phyloP scores from a whole-genome alignment of 1,139 yeast genomes.

The Taphrina flavorubra region DNA sequence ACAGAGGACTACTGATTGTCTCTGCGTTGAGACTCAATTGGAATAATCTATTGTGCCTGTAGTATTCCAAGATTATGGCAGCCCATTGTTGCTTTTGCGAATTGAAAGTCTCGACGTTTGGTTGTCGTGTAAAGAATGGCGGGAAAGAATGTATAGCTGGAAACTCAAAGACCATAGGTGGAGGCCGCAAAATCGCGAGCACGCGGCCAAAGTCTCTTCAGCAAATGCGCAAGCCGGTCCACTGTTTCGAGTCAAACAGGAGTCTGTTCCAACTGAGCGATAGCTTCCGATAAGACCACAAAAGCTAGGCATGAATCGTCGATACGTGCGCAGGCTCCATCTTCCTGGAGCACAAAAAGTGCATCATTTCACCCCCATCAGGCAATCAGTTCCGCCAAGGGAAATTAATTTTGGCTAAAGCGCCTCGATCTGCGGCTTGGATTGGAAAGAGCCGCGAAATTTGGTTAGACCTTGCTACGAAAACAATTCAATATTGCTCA shows the following conservation, averaged over 20 bases:
- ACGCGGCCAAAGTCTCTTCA: too few relatives aligned
- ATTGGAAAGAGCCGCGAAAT: too few relatives aligned
- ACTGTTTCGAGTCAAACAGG: too few relatives aligned
- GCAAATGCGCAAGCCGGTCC: too few relatives aligned
- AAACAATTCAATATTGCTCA: too few relatives aligned
- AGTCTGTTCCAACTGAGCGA: too few relatives aligned
- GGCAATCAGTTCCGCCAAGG: background rate
- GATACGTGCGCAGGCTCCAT: background rate
- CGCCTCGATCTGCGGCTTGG: constrained; percentile 6
- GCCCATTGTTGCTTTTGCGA: constrained; percentile 73
- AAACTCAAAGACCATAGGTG: constrained; percentile 10
- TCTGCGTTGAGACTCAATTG: constrained; percentile 53
- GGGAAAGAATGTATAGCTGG: constrained; percentile 76
- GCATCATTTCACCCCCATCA: background rate
- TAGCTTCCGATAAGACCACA: too few relatives aligned
- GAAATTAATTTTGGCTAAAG: background rate
- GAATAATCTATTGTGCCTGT: constrained; percentile 64
- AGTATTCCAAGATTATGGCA: constrained; percentile 62
- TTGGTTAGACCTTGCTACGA: too few relatives aligned
- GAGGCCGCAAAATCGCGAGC: background rate
- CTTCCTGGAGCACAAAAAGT: background rate
- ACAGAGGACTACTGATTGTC: constrained; percentile 51
- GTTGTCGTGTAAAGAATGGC: constrained; percentile 89
- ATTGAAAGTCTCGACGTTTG: constrained; percentile 75
- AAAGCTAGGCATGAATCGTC: too few relatives aligned